Base-by-base conservation (phyloP, 2,329 filamentous ascomycete species). In the Atkinsonella hypoxylon region DNA sequence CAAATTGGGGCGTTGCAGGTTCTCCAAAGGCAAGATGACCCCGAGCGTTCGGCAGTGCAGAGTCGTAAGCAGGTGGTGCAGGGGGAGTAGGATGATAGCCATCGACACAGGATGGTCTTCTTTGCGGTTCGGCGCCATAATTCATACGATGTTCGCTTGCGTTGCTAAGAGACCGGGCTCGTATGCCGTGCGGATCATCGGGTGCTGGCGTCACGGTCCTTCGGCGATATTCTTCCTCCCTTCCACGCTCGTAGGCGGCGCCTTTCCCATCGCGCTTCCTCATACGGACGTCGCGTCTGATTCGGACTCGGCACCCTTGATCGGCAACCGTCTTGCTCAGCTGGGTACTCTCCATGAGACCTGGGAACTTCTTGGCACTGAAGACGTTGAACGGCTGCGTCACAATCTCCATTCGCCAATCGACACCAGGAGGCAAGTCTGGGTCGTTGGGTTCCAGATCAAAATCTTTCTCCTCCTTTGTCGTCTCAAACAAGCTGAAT, bases 331-430 rank as follows among this genome's bases (percentile, higher is more conserved):
- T 85, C 55, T 90, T 85, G 69, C 90, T 96, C 47, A 97, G 74
- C 12, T 79, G 74, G 0, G 93, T 98, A 70, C 89, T 96, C 66
- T 93, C 88, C 43, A 87, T 85, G 53, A 97, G 73, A 17, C 91
- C 93, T 15, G 93, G 93, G 71, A 98, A 98, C 72, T 96, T 97
- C 82, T 97, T 98, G 48, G 93, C 93, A 60, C 90, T 96, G 72
- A 79, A 97, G 41, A 97, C 93, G 46, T 81, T 83, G 66, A 98
- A 97, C 0, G 87, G 82, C 12, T 77, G 71, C 0, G 93, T 95
- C 73, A 91, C 89, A 60, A 96, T 86, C 66, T 95, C 89, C 70
- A 96, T 80, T 49, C 90, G 80, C 71, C 89, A 91, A 62, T 89
- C 85, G 56, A 95, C 87, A 52, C 68, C 68, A 0, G 62, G 62